phyloP scores from a whole-genome alignment of 768 basidiomycete species.

The Ramaria sp. region DNA sequence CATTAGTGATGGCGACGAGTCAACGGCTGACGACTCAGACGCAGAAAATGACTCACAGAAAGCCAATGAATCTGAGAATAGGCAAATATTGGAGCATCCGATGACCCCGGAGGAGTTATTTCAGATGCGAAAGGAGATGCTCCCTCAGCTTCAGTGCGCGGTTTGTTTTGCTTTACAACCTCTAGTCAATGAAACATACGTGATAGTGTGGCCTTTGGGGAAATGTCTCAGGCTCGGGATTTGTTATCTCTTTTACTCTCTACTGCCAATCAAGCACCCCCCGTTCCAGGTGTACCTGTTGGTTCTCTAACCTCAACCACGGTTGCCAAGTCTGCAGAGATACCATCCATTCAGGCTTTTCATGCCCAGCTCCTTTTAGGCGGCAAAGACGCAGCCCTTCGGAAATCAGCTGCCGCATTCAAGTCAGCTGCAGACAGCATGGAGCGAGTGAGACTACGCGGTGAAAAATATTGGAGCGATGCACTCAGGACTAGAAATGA shows the following conservation, averaged over 20 bases:
- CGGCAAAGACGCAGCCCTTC: slow-evolving; percentile 69
- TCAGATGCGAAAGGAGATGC: slow-evolving; percentile 62
- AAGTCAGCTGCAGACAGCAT: slow-evolving; percentile 59
- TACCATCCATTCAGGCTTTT: slow-evolving; percentile 58
- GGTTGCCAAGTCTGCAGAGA: slow-evolving; percentile 54
- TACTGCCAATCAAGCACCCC: slow-evolving; percentile 25
- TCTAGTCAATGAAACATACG: not conserved
- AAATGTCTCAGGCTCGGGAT: slow-evolving; percentile 70
- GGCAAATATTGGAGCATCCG: slow-evolving; percentile 16
- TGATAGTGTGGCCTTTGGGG: slow-evolving; percentile 59
- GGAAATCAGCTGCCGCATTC: slow-evolving; percentile 64
- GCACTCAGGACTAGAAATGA: slow-evolving; percentile 64
- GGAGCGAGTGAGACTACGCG: slow-evolving; percentile 47
- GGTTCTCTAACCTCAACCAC: slow-evolving; percentile 46
- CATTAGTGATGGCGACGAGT: slow-evolving; percentile 9
- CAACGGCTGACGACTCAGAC: slow-evolving; percentile 20
- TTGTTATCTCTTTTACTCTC: slow-evolving; percentile 51
- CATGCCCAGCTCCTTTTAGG: slow-evolving; percentile 64
- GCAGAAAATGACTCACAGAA: slow-evolving; percentile 25
- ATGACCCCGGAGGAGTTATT: slow-evolving; percentile 69
- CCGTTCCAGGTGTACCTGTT: slow-evolving; percentile 18
- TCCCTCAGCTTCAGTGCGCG: slow-evolving; percentile 65
- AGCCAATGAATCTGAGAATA: slow-evolving; percentile 10
- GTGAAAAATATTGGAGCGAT: slow-evolving; percentile 75
- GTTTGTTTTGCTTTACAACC: not conserved